Evolutionary conservation across 176 grass and related monocot genomes (phyloP).

Genomic region (Musa acuminata): DNA sequence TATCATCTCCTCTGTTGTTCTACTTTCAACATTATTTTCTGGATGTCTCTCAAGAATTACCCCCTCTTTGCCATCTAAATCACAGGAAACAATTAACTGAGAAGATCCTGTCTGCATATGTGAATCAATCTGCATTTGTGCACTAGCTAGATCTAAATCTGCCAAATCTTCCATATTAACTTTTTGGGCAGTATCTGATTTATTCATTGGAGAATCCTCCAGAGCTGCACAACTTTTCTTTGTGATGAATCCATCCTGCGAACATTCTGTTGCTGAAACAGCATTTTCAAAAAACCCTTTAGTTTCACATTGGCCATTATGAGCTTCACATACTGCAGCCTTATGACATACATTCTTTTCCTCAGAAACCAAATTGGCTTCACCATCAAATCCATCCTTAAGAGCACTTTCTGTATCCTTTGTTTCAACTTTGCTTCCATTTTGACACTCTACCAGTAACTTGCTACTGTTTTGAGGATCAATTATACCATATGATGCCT

Average conservation of each 20-base stretch:
- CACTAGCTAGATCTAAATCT: constrained; percentile 5
- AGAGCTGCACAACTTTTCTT: constrained; percentile 21
- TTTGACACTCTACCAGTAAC: constrained; percentile 18
- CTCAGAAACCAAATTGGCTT: constrained; percentile 23
- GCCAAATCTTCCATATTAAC: constrained; percentile 5
- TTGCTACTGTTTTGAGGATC: constrained; percentile 8
- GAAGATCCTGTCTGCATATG: neutral
- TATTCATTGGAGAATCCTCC: constrained; percentile 20
- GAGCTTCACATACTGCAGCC: constrained; percentile 19
- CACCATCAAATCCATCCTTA: constrained; percentile 28
- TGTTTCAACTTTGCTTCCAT: constrained; percentile 24
- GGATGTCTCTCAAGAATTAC: constrained; percentile 17
- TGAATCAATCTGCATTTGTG: constrained; percentile 22
- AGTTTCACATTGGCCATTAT: constrained; percentile 25
- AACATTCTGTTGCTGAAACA: constrained; percentile 23
- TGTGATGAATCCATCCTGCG: constrained; percentile 23
- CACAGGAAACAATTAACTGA: neutral
- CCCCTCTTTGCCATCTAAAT: neutral
- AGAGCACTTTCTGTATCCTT: constrained; percentile 22
- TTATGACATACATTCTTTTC: constrained; percentile 27
- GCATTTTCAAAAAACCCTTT: constrained; percentile 19
- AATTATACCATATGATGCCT: constrained; percentile 23
- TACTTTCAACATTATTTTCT: constrained; percentile 35
- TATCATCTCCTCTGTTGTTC: constrained; percentile 17
- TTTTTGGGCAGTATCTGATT: constrained; percentile 22